Evolutionary conservation across 495 filamentous ascomycete genomes (phyloP).

Genomic region (Arthonia radiata): DNA sequence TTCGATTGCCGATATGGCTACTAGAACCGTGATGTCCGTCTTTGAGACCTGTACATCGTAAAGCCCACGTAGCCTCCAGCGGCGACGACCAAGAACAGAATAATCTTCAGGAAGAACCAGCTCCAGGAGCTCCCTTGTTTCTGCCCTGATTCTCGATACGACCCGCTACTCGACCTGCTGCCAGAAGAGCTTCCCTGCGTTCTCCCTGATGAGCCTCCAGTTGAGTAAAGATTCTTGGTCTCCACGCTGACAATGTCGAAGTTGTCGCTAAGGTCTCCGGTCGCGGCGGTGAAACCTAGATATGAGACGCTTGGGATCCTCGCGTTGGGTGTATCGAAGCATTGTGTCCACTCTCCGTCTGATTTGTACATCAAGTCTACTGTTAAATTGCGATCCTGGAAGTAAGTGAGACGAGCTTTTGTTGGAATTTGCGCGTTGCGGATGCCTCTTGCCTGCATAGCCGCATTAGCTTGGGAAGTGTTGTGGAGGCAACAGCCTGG

Average conservation of each 20-base stretch:
- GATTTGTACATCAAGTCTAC: constrained; percentile 85
- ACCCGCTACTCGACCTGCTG: constrained; percentile 12
- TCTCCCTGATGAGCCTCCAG: constrained; percentile 15
- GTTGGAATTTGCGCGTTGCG: constrained; percentile 55
- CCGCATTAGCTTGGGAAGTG: neutral
- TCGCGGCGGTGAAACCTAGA: constrained; percentile 86
- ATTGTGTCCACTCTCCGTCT: constrained; percentile 68
- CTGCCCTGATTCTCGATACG: constrained; percentile 2
- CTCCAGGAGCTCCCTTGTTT: constrained; percentile 46
- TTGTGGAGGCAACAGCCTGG: neutral
- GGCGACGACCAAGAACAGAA: constrained; percentile 45
- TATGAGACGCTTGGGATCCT: constrained; percentile 78
- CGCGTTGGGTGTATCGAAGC: constrained; percentile 43
- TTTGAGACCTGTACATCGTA: constrained; percentile 52
- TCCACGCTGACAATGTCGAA: constrained; percentile 85
- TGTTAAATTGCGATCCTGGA: constrained; percentile 79
- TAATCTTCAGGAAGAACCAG: constrained; percentile 75
- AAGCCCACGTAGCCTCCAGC: constrained; percentile 62
- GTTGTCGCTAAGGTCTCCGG: constrained; percentile 89
- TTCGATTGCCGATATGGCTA: too few species aligned
- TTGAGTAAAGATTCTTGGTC: constrained; percentile 62
- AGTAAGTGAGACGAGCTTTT: constrained; percentile 76
- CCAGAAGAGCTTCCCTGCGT: constrained; percentile 7
- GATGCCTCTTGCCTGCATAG: constrained; percentile 51
- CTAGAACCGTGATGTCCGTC: constrained; percentile 59